Evolutionary conservation across 2,329 filamentous ascomycete species (phyloP).

Genomic region (Epichloe baconii): DNA sequence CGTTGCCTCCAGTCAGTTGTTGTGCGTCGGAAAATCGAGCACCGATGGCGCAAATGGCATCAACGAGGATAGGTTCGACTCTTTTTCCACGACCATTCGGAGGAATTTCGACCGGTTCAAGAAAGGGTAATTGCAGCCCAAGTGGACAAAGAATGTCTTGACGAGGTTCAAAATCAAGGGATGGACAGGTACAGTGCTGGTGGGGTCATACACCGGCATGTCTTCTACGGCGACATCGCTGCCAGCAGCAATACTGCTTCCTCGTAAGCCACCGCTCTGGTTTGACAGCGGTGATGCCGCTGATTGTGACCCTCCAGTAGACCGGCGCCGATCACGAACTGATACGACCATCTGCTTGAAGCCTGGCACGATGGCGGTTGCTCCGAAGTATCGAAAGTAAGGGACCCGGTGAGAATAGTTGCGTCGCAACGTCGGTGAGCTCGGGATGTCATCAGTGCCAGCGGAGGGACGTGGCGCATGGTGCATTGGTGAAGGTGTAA

Average conservation of each 20-base stretch:
- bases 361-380: conserved; percentile 80
- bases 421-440: conserved; percentile 35
- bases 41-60: conserved; percentile 71
- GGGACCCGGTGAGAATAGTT: conserved; percentile 55
- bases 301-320: conserved; percentile 44
- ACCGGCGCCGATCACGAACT: conserved; percentile 51
- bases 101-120: conserved; percentile 60
- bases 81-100: conserved; percentile 57
- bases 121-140: conserved; percentile 81
- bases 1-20: conserved; percentile 32
- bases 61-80: conserved; percentile 72
- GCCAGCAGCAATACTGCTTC: conserved; percentile 29
- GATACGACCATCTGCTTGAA: conserved; percentile 88
- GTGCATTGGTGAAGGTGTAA: conserved; percentile 6
- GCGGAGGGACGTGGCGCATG: conserved; percentile 7
- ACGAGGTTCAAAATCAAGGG: conserved; percentile 64
- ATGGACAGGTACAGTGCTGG: conserved; percentile 56
- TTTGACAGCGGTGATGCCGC: conserved; percentile 35
- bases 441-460: conserved; percentile 12
- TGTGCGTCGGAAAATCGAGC: conserved; percentile 63
- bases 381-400: conserved; percentile 83
- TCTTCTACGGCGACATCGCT: conserved; percentile 35
- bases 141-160: conserved; percentile 66
- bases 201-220: conserved; percentile 63
- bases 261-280: conserved; percentile 19